Conservation (phyloP, 495 filamentous ascomycete species). For the Annulohypoxylon maeteangense region DNA sequence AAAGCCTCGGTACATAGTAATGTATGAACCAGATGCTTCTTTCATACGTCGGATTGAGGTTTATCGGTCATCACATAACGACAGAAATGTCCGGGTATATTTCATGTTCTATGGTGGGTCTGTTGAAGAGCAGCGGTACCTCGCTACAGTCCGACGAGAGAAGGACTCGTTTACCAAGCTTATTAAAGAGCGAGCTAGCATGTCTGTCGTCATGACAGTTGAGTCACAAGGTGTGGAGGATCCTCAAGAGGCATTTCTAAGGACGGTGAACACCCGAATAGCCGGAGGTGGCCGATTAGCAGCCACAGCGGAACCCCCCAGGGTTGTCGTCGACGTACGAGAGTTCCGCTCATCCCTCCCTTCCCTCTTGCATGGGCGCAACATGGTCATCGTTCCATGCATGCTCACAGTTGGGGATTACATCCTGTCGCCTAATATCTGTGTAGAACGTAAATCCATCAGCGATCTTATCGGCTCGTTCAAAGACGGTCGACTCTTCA, state of each 20-base stretch:
- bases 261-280: constrained; percentile 96
- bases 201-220: constrained; percentile 83
- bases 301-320: constrained; percentile 90
- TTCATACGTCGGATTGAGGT: constrained; percentile 96
- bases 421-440: constrained; percentile 87
- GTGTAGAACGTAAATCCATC: constrained; percentile 93
- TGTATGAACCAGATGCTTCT: constrained; percentile 97
- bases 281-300: constrained; percentile 90
- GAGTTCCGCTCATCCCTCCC: constrained; percentile 95
- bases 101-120: constrained; percentile 96
- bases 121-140: constrained; percentile 95
- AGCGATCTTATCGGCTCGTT: constrained; percentile 91
- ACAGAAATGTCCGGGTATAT: constrained; percentile 89
- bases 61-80: constrained; percentile 91
- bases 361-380: constrained; percentile 87
- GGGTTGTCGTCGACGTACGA: constrained; percentile 93
- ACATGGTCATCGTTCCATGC: constrained; percentile 87
- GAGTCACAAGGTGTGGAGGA: constrained; percentile 78
- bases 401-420: constrained; percentile 98
- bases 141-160: constrained; percentile 86
- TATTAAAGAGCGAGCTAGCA: constrained; percentile 91
- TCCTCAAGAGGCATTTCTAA: constrained; percentile 90
- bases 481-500: constrained; percentile 88
- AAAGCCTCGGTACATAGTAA: constrained; percentile 92
- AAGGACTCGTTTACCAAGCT: constrained; percentile 95